These are phyloP conservation scores for Acanthamoeba pearcei DNA, from an alignment of 208 protist genomes.

Conservation along the genomic window DNA sequence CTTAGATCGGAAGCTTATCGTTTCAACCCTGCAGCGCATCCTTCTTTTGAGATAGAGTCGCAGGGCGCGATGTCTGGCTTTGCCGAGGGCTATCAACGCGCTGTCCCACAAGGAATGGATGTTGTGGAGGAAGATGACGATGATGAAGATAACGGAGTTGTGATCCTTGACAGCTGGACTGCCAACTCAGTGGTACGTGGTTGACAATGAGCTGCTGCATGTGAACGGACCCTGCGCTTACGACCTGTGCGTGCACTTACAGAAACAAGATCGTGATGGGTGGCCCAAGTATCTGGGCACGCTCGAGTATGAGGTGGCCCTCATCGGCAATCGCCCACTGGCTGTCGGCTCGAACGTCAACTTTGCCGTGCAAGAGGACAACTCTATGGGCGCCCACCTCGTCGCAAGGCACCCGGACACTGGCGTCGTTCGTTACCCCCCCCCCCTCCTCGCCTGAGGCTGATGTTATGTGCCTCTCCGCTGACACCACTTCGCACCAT, in stretches of 20 bases:
- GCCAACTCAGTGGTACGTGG: neutral
- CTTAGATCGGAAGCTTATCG: neutral
- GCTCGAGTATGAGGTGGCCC: conserved; percentile 31
- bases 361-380: conserved; percentile 8
- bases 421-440: neutral
- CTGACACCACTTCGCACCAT: too few relatives aligned
- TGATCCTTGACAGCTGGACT: conserved; percentile 33
- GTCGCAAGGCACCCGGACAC: neutral
- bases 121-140: conserved; percentile 1
- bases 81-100: conserved; percentile 13
- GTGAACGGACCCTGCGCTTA: neutral
- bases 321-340: conserved; percentile 35
- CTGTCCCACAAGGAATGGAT: neutral
- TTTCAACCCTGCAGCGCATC: neutral
- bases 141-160: neutral
- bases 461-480: neutral
- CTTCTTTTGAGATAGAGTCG: neutral
- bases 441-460: neutral
- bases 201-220: neutral
- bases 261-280: neutral
- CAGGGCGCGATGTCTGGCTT: neutral
- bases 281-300: conserved; percentile 35
- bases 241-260: neutral
- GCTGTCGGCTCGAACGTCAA: neutral
- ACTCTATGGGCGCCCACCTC: neutral